These are phyloP conservation scores for Penicillium sclerotiorum DNA, from an alignment of 2,329 filamentous ascomycete genomes.

Conservation along the genomic window DNA sequence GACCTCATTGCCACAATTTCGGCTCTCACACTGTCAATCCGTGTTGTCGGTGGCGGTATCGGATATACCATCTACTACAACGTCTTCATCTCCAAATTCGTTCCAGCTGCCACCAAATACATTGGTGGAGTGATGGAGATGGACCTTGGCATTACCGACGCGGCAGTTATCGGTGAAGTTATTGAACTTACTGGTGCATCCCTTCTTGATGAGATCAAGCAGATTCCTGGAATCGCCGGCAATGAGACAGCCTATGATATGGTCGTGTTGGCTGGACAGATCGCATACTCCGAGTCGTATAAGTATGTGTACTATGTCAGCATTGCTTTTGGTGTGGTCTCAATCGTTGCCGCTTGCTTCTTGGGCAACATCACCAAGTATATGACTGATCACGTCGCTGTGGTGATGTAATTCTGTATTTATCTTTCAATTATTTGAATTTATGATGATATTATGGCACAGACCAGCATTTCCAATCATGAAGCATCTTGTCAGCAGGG, in stretches of 20 bases:
- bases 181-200: constrained; percentile 58
- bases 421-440: no score
- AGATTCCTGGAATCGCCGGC: constrained; percentile 56
- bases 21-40: constrained; percentile 69
- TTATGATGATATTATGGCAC: no score
- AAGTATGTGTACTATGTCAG: constrained; percentile 64
- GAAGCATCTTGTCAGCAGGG: no score
- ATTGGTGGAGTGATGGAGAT: constrained; percentile 56
- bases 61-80: constrained; percentile 65
- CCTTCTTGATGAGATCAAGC: constrained; percentile 52
- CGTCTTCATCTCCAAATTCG: constrained; percentile 51
- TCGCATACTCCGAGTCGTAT: constrained; percentile 62
- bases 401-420: constrained; percentile 52
- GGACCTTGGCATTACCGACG: constrained; percentile 54
- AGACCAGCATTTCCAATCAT: no score
- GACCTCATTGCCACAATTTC: constrained; percentile 70
- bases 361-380: constrained; percentile 61
- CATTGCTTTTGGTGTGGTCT: constrained; percentile 62
- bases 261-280: constrained; percentile 59
- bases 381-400: constrained; percentile 62
- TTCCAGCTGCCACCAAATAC: constrained; percentile 48
- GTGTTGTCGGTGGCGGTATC: constrained; percentile 67
- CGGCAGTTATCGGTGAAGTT: constrained; percentile 50
- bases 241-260: constrained; percentile 54
- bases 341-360: constrained; percentile 61